Evolutionary conservation across 805 yeast genomes (phyloP), one percentile per base, ranked within the genome.

Genomic region (Hanseniaspora pseudoguilliermondii): DNA sequence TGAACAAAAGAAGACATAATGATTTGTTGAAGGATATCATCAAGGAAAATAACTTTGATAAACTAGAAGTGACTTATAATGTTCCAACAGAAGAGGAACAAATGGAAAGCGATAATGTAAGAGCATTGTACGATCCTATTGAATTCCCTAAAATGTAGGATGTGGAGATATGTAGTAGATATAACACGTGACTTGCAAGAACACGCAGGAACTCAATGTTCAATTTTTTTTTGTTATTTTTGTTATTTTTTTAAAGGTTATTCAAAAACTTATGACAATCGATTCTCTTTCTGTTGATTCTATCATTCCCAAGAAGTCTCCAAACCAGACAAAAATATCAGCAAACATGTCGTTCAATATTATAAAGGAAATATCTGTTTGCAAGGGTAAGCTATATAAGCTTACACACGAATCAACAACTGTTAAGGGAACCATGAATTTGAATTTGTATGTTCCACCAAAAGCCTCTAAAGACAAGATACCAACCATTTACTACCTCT

Each of bases 1-100:
- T 93, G 65, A 88, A 86, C 72, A 84, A 91, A 66, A 82, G 95
- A 66, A 81, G 96, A 69, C 80, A 88, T 15, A 83, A 67, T 56
- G 71, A 69, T 43, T 63, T 67, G 21, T 59, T 69, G 16, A 68
- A 62, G 55, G 67, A 69, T 3, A 57, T 68, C 43, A 75, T 83
- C 51, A 75, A 75, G 60, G 83, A 81, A 54, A 71, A 79, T 60
- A 76, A 83, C 15, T 70, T 73, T 58, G 86, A 80, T 65, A 76
- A 75, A 59, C 71, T 83, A 42, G 75, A 79, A 57, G 71, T 80
- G 58, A 71, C 73, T 41, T 66, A 82, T 55, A 77, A 85, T 64
- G 84, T 81, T 62, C 87, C 88, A 56, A 79, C 78, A 20, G 77
- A 81, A 21, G 72, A 71, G 39, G 87, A 82, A 64, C 74, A 81